Evolutionary conservation across 768 basidiomycete genomes (phyloP).

Genomic region (Tubosaeta sp.): DNA sequence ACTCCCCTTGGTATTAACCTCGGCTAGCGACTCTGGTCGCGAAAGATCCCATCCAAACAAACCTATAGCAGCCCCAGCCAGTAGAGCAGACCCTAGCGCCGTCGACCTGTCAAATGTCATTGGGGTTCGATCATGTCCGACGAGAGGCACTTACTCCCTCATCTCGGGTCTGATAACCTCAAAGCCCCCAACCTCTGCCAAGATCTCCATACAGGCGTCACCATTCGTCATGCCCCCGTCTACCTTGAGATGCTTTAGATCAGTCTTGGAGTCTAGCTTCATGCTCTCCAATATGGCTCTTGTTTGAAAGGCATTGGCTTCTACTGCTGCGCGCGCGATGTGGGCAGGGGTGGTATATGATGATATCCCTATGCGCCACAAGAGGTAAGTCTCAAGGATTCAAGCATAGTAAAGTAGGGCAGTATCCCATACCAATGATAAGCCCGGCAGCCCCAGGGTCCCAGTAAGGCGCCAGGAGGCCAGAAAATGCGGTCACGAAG

Average conservation of each 20-base stretch:
- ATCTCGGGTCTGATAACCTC: constrained; percentile 90
- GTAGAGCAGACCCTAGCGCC: constrained; percentile 89
- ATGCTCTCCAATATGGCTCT: constrained; percentile 94
- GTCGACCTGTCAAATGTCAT: constrained; percentile 61
- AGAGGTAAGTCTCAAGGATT: background rate
- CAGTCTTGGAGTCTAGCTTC: constrained; percentile 79
- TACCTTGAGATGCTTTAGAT: constrained; percentile 84
- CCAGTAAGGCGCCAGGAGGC: constrained; percentile 97
- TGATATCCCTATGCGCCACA: constrained; percentile 51
- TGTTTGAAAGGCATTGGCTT: constrained; percentile 96
- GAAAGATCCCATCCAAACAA: constrained; percentile 91
- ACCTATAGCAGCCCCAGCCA: constrained; percentile 83
- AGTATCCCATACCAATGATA: constrained; percentile 58
- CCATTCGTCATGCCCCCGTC: constrained; percentile 99
- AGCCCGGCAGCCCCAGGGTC: constrained; percentile 87
- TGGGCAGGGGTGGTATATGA: constrained; percentile 90
- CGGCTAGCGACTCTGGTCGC: constrained; percentile 73
- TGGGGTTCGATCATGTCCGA: background rate
- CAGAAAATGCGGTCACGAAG: constrained; percentile 96
- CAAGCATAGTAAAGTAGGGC: constrained; percentile 2
- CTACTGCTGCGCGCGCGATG: constrained; percentile 91
- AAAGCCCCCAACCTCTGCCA: constrained; percentile 90
- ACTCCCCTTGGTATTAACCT: constrained; percentile 86
- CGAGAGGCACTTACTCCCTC: constrained; percentile 70
- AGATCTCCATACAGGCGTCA: constrained; percentile 79